Percentiles rank a stretch among this genome's conserved stretches.
These are phyloP conservation scores for Pseudogymnoascus sp. DNA, from an alignment of 2,329 filamentous ascomycete species.

Conservation along the genomic window DNA sequence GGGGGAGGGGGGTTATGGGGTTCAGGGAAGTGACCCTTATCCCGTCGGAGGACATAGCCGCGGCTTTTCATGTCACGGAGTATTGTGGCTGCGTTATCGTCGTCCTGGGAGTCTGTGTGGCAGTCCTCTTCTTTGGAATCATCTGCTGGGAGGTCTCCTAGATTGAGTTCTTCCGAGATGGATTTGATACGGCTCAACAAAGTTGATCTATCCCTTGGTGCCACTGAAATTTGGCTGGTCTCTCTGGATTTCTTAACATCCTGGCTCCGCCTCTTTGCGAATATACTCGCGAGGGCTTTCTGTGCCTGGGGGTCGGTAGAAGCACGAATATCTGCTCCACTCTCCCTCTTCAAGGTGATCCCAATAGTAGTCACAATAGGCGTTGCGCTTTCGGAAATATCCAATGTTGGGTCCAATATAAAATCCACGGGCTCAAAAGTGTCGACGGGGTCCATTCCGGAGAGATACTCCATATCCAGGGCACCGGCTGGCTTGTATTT, in stretches of 20 bases:
- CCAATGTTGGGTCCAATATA: not conserved
- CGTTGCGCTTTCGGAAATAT: not conserved
- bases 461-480: not conserved
- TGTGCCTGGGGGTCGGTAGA: not conserved
- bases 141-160: not conserved
- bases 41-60: constrained; percentile 5
- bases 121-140: not conserved
- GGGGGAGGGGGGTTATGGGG: constrained; percentile 4
- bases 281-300: not conserved
- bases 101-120: not conserved
- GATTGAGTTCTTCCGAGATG: not conserved
- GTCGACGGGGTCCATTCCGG: not conserved
- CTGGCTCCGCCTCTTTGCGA: not conserved
- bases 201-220: not conserved
- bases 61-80: not conserved
- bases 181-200: not conserved
- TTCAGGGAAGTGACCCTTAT: not conserved
- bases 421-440: not conserved
- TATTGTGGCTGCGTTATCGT: not conserved
- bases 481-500: not conserved
- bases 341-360: not conserved
- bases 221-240: not conserved
- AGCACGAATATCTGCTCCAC: not conserved
- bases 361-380: not conserved
- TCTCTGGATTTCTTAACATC: not conserved